Conservation (phyloP, 257 asterid species). For the Datura wrightii region DNA sequence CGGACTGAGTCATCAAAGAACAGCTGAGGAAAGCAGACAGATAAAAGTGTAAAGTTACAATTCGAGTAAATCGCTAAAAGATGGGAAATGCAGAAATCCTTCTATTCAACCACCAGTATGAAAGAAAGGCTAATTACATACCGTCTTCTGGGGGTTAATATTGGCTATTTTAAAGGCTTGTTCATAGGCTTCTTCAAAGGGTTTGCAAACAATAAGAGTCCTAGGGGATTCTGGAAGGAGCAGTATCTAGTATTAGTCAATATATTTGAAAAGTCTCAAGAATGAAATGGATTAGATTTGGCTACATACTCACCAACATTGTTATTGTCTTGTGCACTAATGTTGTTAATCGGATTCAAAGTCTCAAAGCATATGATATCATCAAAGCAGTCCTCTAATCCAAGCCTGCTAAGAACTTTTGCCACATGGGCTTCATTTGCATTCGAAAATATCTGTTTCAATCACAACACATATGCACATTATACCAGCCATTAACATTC, state of each 20-base stretch:
- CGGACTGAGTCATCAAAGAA: constrained; percentile 92
- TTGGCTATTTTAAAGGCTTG: constrained; percentile 66
- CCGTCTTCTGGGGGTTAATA: constrained; percentile 79
- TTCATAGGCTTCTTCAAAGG: constrained; percentile 67
- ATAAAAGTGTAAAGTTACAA: constrained; percentile 18
- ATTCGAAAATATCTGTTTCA: constrained; percentile 83
- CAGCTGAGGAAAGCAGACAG: constrained; percentile 49
- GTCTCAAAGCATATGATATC: constrained; percentile 78
- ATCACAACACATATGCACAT: constrained; percentile 2
- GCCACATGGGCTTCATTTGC: constrained; percentile 94
- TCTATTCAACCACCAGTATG: no score
- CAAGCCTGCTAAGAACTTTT: constrained; percentile 68
- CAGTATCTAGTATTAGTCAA: constrained; percentile 32
- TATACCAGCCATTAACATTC: constrained; percentile 8
- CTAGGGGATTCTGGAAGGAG: constrained; percentile 49
- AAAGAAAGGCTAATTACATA: constrained; percentile 35
- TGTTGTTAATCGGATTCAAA: constrained; percentile 59
- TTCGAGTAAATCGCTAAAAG: background rate
- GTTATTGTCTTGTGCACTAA: constrained; percentile 34
- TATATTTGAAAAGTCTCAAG: background rate
- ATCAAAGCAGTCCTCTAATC: constrained; percentile 86
- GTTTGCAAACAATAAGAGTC: constrained; percentile 74
- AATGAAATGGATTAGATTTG: background rate
- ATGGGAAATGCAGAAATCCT: constrained; percentile 13
- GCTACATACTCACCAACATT: constrained; percentile 52